Evolutionary conservation across 257 asterid species (phyloP).

Genomic region (Solanum acaule): DNA sequence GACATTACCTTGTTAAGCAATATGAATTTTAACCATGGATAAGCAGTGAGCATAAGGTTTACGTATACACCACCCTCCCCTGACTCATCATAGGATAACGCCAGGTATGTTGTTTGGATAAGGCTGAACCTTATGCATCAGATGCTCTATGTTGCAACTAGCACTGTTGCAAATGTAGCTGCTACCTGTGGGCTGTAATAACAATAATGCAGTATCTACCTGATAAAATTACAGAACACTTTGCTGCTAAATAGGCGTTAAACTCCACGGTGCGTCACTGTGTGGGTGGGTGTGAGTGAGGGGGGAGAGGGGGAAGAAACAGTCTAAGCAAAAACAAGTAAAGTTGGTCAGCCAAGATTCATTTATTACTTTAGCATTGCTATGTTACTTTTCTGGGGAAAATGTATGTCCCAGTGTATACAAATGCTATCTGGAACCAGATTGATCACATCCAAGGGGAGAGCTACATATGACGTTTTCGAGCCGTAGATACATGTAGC

Average conservation of each 20-base stretch:
- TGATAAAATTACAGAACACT: not conserved
- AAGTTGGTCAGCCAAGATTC: not conserved
- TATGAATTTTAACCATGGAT: not conserved
- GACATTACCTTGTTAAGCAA: not conserved
- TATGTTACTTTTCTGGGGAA: not conserved
- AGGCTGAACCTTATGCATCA: not conserved
- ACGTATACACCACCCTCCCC: not conserved
- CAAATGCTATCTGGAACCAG: not conserved
- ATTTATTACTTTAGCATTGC: not conserved
- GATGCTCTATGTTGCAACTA: not conserved
- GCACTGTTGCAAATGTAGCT: not conserved
- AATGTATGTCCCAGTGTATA: not conserved
- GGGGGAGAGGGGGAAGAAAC: no score
- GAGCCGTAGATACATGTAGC: not conserved
- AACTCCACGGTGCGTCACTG: not conserved
- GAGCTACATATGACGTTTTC: not conserved
- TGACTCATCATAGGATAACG: not conserved
- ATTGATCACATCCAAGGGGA: not conserved
- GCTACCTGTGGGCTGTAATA: not conserved
- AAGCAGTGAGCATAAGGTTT: rapidly evolving
- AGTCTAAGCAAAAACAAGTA: not conserved
- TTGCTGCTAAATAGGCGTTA: not conserved
- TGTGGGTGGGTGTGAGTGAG: not conserved
- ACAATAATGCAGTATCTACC: no score
- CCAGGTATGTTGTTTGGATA: not conserved